phyloP scores from a whole-genome alignment of 306 rosid genomes.

The Gynostemma pentaphyllum region DNA sequence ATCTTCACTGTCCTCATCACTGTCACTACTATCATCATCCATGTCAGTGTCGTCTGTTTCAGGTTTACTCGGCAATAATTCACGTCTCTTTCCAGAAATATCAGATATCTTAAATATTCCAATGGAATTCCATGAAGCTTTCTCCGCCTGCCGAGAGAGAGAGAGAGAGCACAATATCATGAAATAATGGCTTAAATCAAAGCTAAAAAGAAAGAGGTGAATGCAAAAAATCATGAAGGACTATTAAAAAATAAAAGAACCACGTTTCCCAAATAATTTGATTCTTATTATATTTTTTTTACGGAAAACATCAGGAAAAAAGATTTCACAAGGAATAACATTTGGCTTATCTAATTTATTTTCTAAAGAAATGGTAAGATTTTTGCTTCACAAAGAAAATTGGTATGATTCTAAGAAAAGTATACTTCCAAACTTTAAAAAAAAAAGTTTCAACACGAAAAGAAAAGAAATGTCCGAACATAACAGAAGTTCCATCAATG shows the following conservation, averaged over 20 bases:
- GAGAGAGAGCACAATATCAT: slow-evolving; percentile 14
- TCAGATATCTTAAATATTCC: slow-evolving; percentile 75
- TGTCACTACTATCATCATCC: slow-evolving; percentile 59
- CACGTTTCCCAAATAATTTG: neutral
- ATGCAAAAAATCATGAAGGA: slow-evolving; percentile 9
- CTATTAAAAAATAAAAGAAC: neutral
- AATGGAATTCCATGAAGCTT: slow-evolving; percentile 65
- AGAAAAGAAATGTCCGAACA: neutral
- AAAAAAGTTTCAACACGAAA: neutral
- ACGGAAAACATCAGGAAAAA: neutral
- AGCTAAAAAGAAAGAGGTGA: neutral
- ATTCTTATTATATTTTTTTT: neutral
- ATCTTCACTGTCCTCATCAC: slow-evolving; percentile 56
- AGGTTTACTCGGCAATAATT: slow-evolving; percentile 41
- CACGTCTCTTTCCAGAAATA: slow-evolving; percentile 80
- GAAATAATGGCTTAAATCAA: neutral
- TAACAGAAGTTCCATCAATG: neutral
- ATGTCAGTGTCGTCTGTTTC: slow-evolving; percentile 39
- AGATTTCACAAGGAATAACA: neutral
- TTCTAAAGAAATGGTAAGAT: neutral
- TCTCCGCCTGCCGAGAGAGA: slow-evolving; percentile 80
- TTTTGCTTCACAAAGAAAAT: neutral
- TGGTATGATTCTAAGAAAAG: neutral
- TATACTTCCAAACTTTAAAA: neutral
- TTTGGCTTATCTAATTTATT: neutral